phyloP scores from a whole-genome alignment of 192 early-diverging fungal genomes.

The Chytriomyces sp. region DNA sequence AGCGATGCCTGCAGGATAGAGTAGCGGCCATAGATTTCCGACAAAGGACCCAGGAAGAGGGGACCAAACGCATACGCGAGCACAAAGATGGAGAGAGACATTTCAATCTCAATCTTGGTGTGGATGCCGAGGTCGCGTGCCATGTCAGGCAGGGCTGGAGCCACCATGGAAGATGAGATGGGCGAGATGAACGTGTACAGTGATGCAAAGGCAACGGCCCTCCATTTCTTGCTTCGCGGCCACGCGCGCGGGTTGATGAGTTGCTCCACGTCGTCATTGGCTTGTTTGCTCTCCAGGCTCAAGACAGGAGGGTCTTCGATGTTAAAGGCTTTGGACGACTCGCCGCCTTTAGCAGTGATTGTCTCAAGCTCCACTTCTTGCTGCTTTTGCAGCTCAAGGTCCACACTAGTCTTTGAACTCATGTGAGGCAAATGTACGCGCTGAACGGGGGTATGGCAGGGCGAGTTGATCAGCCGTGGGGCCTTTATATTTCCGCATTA shows the following conservation, averaged over 20 bases:
- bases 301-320: background rate
- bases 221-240: slow-evolving; percentile 10
- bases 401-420: too few species aligned
- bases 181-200: slow-evolving; percentile 50
- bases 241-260: slow-evolving; percentile 2
- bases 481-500: too few species aligned
- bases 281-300: background rate
- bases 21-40: slow-evolving; percentile 53
- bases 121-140: slow-evolving; percentile 44
- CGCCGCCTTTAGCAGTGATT: too few species aligned
- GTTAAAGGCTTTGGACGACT: too few species aligned
- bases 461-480: too few species aligned
- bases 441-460: too few species aligned
- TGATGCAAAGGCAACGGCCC: slow-evolving; percentile 43
- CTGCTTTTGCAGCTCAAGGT: too few species aligned
- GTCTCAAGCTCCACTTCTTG: too few species aligned
- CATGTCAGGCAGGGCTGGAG: slow-evolving; percentile 43
- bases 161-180: slow-evolving; percentile 51
- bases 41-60: slow-evolving; percentile 55
- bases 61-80: slow-evolving; percentile 53
- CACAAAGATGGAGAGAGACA: slow-evolving; percentile 48
- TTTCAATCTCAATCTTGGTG: slow-evolving; percentile 38
- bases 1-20: slow-evolving; percentile 44
- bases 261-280: background rate
- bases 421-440: too few species aligned